Evolutionary conservation across 257 asterid species (phyloP).

Genomic region (Nicotiana paniculata): DNA sequence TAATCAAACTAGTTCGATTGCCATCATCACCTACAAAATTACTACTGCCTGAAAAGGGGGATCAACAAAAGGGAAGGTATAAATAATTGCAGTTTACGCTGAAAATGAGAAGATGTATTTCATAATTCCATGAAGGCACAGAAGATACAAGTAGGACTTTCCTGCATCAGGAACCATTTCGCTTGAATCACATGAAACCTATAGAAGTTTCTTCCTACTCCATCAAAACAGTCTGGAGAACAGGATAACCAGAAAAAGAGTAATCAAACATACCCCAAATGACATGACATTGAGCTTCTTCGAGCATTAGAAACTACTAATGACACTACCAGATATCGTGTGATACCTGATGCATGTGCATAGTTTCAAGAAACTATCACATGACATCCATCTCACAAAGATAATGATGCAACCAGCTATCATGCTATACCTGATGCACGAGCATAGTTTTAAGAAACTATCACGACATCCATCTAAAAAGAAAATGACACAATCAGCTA

Average conservation of each 20-base stretch:
- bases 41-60: neutral
- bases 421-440: neutral
- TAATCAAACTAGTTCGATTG: neutral
- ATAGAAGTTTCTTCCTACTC: neutral
- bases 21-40: neutral
- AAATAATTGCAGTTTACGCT: neutral
- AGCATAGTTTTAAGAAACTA: neutral
- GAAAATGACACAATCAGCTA: neutral
- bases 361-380: constrained; percentile 6
- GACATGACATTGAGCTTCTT: neutral
- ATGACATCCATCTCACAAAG: neutral
- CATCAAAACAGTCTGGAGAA: neutral
- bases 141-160: neutral
- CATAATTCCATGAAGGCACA: neutral
- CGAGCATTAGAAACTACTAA: neutral
- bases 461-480: neutral
- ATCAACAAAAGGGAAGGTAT: neutral
- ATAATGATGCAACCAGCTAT: neutral
- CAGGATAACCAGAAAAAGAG: neutral
- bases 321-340: neutral
- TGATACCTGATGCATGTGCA: neutral
- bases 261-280: neutral
- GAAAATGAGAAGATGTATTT: neutral
- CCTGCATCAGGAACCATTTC: neutral
- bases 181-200: neutral